These are phyloP conservation scores for Cardamine chenopodiifolia DNA, from an alignment of 345 rosid species.

Conservation along the genomic window DNA sequence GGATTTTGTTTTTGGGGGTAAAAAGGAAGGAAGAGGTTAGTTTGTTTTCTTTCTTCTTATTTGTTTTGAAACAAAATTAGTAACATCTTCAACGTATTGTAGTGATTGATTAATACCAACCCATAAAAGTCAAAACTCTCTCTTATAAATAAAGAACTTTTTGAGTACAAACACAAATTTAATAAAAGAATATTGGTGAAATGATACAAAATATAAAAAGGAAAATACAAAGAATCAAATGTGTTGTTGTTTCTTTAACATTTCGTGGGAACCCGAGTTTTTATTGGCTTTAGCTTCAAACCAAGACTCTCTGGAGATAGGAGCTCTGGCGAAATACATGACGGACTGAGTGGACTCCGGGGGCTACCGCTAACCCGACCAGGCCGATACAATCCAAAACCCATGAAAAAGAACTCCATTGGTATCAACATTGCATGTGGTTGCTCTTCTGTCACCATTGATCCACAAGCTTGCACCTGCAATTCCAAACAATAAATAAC, in stretches of 20 bases:
- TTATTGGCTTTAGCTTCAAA: constrained; percentile 94
- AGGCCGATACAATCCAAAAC: constrained; percentile 75
- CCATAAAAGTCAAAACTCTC: constrained; percentile 10
- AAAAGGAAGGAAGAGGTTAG: constrained; percentile 32
- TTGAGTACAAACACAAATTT: constrained; percentile 34
- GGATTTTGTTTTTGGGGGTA: constrained; percentile 9
- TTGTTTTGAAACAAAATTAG: constrained; percentile 1
- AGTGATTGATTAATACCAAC: constrained; percentile 1
- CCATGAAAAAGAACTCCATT: constrained; percentile 89
- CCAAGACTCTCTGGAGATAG: constrained; percentile 99
- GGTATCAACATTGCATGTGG: constrained; percentile 99
- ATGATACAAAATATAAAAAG: neutral
- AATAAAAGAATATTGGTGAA: constrained; percentile 36
- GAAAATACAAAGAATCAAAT: constrained; percentile 19
- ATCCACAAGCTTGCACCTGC: constrained; percentile 99
- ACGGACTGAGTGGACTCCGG: constrained; percentile 82
- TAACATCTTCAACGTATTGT: constrained; percentile 18
- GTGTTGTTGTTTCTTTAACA: neutral
- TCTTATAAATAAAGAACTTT: constrained; percentile 14
- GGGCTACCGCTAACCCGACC: constrained; percentile 73
- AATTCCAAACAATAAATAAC: constrained; percentile 14
- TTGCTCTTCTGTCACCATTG: constrained; percentile 98
- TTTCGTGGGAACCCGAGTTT: constrained; percentile 59
- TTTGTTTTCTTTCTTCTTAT: constrained; percentile 11
- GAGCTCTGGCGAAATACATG: constrained; percentile 93